Base-by-base conservation (phyloP, 257 asterid genomes). In the Phtheirospermum japonicum region DNA sequence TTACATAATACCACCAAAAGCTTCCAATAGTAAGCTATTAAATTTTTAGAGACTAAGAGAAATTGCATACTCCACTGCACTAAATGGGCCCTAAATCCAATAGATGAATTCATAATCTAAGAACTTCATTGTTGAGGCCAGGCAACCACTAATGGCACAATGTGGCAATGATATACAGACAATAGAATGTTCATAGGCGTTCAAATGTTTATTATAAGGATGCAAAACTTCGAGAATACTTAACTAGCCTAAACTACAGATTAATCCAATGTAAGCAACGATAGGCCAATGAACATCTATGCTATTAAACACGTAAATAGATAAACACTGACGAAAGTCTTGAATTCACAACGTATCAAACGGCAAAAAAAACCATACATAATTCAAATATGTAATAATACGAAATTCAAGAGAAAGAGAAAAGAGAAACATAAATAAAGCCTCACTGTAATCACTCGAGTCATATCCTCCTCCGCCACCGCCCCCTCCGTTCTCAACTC, bases 401-500 rank as follows among this genome's bases (percentile, higher is more conserved):
- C 10, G n/a, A 57, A 4, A 3, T 23, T 23, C n/a, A 23, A 1
- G 28, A 23, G 28, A n/a, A n/a, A n/a, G 28, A 23, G 28, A 46
- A 62, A 43, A 39, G 28, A 26, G n/a, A 32, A 42, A 28, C 39
- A 40, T 11, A 40, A 8, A 14, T 5, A 57, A 74, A 7, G 10
- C 60, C 74, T 63, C 53, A 80, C 95, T 63, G n/a, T 70, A 66
- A 51, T 85, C 88, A 9, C 55, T 75, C 0, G 82, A 46, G 57
- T 85, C 90, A 43, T 37, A 83, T 37, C 87, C 90, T 28, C 72
- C 78, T 13, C 72, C 80, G 9, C 72, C 79, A 18, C 28, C 28
- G 28, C 73, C 65, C 13, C 61, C 80, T 9, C 84, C 96, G 66
- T 80, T 84, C 32, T 87, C 94, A 53, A 81, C 87, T 75, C 88